Conservation (phyloP, 1,284 basidiomycete genomes). For the Phlebopus sp. region DNA sequence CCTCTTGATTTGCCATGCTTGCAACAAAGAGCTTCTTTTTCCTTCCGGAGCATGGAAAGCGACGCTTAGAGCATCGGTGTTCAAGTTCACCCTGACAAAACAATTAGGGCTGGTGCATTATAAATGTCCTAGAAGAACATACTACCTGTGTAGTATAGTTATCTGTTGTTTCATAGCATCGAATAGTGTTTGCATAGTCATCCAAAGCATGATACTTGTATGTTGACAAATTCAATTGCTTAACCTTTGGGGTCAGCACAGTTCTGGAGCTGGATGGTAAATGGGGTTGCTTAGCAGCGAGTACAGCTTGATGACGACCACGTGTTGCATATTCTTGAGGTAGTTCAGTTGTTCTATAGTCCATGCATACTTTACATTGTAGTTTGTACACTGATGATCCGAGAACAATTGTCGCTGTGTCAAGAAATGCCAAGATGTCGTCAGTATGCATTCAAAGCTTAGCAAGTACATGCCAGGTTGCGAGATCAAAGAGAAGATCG, state of each 20-base stretch:
- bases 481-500: too few species aligned
- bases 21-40: slow-evolving; percentile 1
- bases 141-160: slow-evolving; percentile 32
- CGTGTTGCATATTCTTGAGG: slow-evolving; percentile 18
- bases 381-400: slow-evolving; percentile 18
- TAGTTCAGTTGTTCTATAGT: slow-evolving; percentile 22
- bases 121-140: slow-evolving; percentile 13
- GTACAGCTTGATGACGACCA: slow-evolving; percentile 4
- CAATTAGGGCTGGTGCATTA: too few species aligned
- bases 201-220: slow-evolving; percentile 33
- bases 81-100: slow-evolving; percentile 20
- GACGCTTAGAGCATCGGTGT: too few species aligned
- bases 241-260: not conserved
- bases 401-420: slow-evolving; percentile 42
- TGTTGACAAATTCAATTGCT: slow-evolving; percentile 24
- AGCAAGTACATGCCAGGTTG: too few species aligned
- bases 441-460: too few species aligned
- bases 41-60: slow-evolving; percentile 3
- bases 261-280: too few species aligned
- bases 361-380: slow-evolving; percentile 8
- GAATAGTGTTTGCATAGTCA: slow-evolving; percentile 30
- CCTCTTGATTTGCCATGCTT: slow-evolving; percentile 12
- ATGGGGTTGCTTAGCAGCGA: not conserved
- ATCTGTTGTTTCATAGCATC: slow-evolving; percentile 32
- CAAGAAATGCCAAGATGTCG: slow-evolving; percentile 22